Base-by-base conservation (phyloP, 805 yeast species). In the Kazachstania africana region DNA sequence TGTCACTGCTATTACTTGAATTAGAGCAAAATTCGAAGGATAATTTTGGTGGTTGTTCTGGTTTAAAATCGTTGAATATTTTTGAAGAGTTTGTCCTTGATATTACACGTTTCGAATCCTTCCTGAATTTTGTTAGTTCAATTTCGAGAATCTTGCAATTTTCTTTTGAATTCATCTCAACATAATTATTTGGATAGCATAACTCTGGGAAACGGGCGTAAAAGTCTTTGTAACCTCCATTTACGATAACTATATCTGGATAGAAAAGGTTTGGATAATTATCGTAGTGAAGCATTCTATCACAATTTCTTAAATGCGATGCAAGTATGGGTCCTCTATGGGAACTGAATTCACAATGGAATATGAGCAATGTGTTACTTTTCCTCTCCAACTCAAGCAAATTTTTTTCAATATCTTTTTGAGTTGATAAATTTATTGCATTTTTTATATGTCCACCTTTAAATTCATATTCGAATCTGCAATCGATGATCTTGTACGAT, bases 311-410 rank as follows among this genome's bases (percentile, higher is more conserved):
- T 35, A 91, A 65, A 52, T 84, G 85, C 33, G 75, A 64, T 1
- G 97, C 97, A 79, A 91, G 73, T 29, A 78, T 62, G 4, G 98
- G 98, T n/a, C 97, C 95, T 36, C 98, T 66, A 50, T 78, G 83
- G 5, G 93, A 73, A 24, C 93, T 78, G 53, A 84, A 88, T 57
- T 91, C 98, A 59, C 98, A 91, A 57, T 91, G 96, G 62, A 91
- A 88, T 8, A 91, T 66, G 5, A 88, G 53, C 34, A 91, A 59
- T 14, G 63, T 64, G 13, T 29, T 20, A 21, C 9, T 18, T 23
- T 17, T 16, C 31, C 27, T 19, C 9, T 19, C 10, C 22, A 10
- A 19, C 10, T 16, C 14, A 5, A 15, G 23, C 8, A 38, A 39
- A 12, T 43, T 44, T 24, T 65, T 59, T 45, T 83, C 94, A 26